Conservation (phyloP, 352 stramenopile genomes). For the Phytophthora fragariaefolia region DNA sequence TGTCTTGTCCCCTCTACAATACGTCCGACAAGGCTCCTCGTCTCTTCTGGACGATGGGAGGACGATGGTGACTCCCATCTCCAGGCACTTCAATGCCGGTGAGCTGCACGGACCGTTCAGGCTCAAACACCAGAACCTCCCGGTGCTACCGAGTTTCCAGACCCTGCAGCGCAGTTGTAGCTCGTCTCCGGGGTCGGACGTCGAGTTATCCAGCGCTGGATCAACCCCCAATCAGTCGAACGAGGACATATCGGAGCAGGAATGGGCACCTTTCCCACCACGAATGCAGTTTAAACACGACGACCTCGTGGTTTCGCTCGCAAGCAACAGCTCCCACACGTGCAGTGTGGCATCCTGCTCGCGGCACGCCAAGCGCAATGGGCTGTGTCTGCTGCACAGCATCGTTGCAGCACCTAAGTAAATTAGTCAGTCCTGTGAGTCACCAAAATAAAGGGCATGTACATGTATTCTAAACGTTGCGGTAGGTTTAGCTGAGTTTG, state of each 20-base stretch:
- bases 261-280: neutral
- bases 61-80: constrained; percentile 31
- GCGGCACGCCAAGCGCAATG: constrained; percentile 27
- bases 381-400: constrained; percentile 34
- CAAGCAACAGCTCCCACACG: constrained; percentile 2
- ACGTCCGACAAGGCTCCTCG: constrained; percentile 17
- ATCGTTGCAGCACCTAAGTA: constrained; percentile 14
- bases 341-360: constrained; percentile 24
- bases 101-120: constrained; percentile 1
- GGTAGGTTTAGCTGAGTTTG: no score
- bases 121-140: constrained; percentile 10
- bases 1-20: constrained; percentile 19
- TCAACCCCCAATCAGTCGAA: neutral
- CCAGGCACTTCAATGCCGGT: constrained; percentile 24
- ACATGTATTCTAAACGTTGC: neutral
- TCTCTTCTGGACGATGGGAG: constrained; percentile 9
- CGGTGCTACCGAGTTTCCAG: constrained; percentile 37
- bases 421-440: constrained; percentile 17
- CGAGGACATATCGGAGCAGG: neutral
- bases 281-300: neutral
- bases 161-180: constrained; percentile 23
- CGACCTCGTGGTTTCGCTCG: constrained; percentile 15
- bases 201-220: constrained; percentile 10
- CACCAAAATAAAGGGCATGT: constrained; percentile 5
- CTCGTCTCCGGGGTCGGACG: constrained; percentile 12